phyloP scores from a whole-genome alignment of 352 stramenopile genomes.

The Phytophthora ohioensis region DNA sequence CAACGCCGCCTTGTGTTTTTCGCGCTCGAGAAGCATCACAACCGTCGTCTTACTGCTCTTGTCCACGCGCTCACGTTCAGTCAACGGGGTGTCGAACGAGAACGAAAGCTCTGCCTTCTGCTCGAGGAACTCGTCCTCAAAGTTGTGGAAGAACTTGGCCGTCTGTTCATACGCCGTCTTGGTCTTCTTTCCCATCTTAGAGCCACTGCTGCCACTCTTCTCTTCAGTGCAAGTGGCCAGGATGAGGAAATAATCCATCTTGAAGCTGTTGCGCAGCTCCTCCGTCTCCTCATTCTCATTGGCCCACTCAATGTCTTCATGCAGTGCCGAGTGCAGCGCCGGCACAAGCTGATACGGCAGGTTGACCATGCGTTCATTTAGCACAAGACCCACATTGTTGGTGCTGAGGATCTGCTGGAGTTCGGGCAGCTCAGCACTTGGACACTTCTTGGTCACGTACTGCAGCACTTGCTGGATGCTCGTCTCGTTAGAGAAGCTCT shows the following conservation, averaged over 20 bases:
- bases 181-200: slow-evolving; percentile 77
- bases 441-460: slow-evolving; percentile 83
- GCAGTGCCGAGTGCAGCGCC: slow-evolving; percentile 78
- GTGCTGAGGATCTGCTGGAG: slow-evolving; percentile 71
- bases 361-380: slow-evolving; percentile 91
- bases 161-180: slow-evolving; percentile 76
- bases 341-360: slow-evolving; percentile 88
- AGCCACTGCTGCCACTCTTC: slow-evolving; percentile 42
- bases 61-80: slow-evolving; percentile 67
- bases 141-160: slow-evolving; percentile 86
- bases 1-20: slow-evolving; percentile 86
- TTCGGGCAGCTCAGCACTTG: slow-evolving; percentile 46
- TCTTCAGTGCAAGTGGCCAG: slow-evolving; percentile 73
- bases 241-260: slow-evolving; percentile 89
- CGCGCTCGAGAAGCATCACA: slow-evolving; percentile 80
- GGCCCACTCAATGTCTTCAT: slow-evolving; percentile 90
- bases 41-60: slow-evolving; percentile 74
- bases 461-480: slow-evolving; percentile 82
- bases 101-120: slow-evolving; percentile 74
- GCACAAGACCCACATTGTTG: slow-evolving; percentile 71
- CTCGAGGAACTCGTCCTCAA: slow-evolving; percentile 90
- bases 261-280: slow-evolving; percentile 70
- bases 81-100: slow-evolving; percentile 74
- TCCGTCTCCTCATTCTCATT: slow-evolving; percentile 74
- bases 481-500: slow-evolving; percentile 54